Conservation (phyloP, 345 rosid genomes). For the Citrus trifoliata region DNA sequence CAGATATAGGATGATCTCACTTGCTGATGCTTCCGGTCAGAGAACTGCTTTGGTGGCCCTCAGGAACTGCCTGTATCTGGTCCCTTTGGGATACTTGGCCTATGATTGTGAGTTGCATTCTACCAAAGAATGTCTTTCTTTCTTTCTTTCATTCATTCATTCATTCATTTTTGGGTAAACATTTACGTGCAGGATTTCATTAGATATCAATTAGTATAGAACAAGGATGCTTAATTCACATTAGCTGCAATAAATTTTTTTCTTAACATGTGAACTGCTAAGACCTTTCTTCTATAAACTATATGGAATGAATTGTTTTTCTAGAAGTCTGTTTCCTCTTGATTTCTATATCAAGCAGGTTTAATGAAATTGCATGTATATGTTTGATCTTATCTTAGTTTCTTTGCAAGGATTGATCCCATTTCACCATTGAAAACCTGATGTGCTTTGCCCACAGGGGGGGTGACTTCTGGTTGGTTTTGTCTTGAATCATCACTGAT, state of each 20-base stretch:
- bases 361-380: neutral
- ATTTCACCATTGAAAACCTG: neutral
- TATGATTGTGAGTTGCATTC: slow-evolving; percentile 69
- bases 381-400: neutral
- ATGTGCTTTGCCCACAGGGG: neutral
- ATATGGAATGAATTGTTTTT: neutral
- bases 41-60: slow-evolving; percentile 77
- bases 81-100: slow-evolving; percentile 81
- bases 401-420: neutral
- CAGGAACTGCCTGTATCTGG: slow-evolving; percentile 84
- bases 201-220: neutral
- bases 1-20: slow-evolving; percentile 92
- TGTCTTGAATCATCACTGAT: slow-evolving; percentile 7
- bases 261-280: neutral
- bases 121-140: neutral
- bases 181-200: neutral
- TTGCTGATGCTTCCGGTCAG: slow-evolving; percentile 76
- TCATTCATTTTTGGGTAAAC: neutral
- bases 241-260: neutral
- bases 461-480: slow-evolving; percentile 9
- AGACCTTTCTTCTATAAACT: neutral
- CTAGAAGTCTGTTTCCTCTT: neutral
- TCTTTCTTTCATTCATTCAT: no score
- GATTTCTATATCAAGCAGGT: neutral
- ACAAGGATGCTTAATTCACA: neutral